Evolutionary conservation across 805 yeast species (phyloP).

Genomic region (Cyberlindnera subsufficiens): DNA sequence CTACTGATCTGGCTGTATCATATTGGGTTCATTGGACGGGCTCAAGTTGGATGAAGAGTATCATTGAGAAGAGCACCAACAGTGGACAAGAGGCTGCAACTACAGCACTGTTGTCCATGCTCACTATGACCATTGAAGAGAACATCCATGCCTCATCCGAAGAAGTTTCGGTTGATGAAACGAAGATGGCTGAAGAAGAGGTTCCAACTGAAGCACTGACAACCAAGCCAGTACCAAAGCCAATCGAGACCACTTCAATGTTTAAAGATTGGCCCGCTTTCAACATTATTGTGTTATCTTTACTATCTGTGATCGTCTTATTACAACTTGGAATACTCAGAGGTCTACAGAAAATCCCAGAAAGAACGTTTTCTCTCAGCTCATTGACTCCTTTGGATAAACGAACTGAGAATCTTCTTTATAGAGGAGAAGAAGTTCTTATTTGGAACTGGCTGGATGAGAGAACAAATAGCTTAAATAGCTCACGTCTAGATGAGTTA

Average conservation of each 20-base stretch:
- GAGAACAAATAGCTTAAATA: constrained; percentile 11
- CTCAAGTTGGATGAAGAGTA: constrained; percentile 83
- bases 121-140: constrained; percentile 22
- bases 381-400: constrained; percentile 1
- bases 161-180: background rate
- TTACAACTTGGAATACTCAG: constrained; percentile 15
- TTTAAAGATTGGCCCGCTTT: constrained; percentile 3
- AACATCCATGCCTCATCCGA: constrained; percentile 9
- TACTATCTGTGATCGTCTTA: constrained; percentile 7
- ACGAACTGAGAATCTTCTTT: constrained; percentile 8
- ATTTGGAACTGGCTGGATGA: constrained; percentile 27
- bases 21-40: constrained; percentile 86
- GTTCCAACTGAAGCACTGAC: background rate
- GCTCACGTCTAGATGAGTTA: constrained; percentile 4
- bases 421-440: constrained; percentile 19
- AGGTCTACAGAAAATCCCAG: constrained; percentile 1
- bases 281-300: constrained; percentile 7
- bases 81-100: constrained; percentile 73
- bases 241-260: background rate
- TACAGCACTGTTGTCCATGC: constrained; percentile 33
- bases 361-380: background rate
- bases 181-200: constrained; percentile 1
- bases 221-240: too few relatives aligned
- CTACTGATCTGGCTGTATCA: constrained; percentile 57
- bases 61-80: constrained; percentile 79